phyloP scores from a whole-genome alignment of 2,329 filamentous ascomycete genomes.

The Cucurbitaria berberidis region DNA sequence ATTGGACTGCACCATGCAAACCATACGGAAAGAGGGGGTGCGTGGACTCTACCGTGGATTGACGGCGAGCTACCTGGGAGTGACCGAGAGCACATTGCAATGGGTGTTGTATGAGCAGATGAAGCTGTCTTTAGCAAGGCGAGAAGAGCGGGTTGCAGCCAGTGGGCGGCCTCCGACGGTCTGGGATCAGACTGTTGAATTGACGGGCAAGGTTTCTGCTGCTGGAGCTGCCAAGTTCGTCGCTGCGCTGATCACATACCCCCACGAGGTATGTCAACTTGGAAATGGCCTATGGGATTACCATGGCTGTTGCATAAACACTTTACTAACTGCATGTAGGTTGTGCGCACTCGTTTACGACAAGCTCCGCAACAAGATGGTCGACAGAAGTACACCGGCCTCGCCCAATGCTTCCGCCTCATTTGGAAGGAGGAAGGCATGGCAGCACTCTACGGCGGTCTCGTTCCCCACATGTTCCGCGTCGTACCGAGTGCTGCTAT shows the following conservation, averaged over 20 bases:
- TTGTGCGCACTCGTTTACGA: conserved; percentile 81
- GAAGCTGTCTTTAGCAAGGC: conserved; percentile 72
- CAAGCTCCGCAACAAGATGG: conserved; percentile 79
- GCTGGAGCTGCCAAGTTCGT: conserved; percentile 86
- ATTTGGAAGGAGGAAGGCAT: conserved; percentile 90
- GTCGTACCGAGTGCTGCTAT: conserved; percentile 93
- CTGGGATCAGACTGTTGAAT: conserved; percentile 78
- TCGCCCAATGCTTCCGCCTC: conserved; percentile 85
- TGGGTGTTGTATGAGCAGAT: conserved; percentile 95
- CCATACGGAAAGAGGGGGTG: conserved; percentile 79
- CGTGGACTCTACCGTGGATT: conserved; percentile 86
- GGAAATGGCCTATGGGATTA: background rate
- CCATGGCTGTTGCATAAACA: background rate
- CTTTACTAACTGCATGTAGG: conserved; percentile 52
- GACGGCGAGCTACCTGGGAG: conserved; percentile 88
- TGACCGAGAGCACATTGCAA: conserved; percentile 87
- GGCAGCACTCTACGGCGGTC: conserved; percentile 82
- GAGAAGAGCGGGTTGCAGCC: conserved; percentile 64
- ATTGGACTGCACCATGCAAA: conserved; percentile 84
- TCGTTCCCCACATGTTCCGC: conserved; percentile 89
- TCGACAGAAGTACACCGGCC: conserved; percentile 82
- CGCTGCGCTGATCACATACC: conserved; percentile 85
- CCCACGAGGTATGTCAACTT: conserved; percentile 73
- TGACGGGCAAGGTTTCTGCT: conserved; percentile 78
- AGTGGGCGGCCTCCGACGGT: conserved; percentile 67